A percentile compares a stretch with the other conserved stretches of the same genome.
These are phyloP conservation scores for Capronia coronata DNA, from an alignment of 2,329 filamentous ascomycete species.

Conservation along the genomic window DNA sequence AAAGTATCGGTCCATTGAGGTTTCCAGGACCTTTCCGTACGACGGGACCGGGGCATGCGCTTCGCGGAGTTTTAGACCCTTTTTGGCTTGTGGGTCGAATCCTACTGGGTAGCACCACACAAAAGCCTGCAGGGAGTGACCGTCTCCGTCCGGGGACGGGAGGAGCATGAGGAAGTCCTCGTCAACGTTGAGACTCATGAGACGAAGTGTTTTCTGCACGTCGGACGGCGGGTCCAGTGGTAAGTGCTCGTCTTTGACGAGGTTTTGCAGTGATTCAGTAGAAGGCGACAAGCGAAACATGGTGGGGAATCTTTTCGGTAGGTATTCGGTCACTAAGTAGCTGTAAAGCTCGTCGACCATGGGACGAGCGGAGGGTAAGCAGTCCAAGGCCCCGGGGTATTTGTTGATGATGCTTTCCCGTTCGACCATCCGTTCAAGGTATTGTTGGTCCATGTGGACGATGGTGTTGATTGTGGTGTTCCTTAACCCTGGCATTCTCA, in stretches of 20 bases:
- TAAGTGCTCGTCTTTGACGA: neutral
- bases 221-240: neutral
- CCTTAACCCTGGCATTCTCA: neutral
- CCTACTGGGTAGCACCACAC: constrained; percentile 17
- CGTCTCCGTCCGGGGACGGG: neutral
- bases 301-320: constrained; percentile 4
- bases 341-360: constrained; percentile 8
- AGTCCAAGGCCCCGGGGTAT: neutral
- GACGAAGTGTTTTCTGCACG: neutral
- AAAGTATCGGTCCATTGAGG: constrained; percentile 6
- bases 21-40: constrained; percentile 4
- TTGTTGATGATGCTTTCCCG: neutral
- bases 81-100: constrained; percentile 17
- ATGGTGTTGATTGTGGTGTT: neutral
- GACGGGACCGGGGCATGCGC: constrained; percentile 30
- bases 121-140: constrained; percentile 17
- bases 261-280: neutral
- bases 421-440: neutral
- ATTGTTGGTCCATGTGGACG: neutral
- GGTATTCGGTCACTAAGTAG: constrained; percentile 8
- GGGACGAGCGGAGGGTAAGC: neutral
- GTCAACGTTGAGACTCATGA: neutral
- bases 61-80: constrained; percentile 14
- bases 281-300: neutral
- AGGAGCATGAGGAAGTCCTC: neutral